A percentile compares a stretch with the other conserved stretches of the same genome.
Evolutionary conservation across 345 rosid genomes (phyloP).

Genomic region (Sisymbrium irio): DNA sequence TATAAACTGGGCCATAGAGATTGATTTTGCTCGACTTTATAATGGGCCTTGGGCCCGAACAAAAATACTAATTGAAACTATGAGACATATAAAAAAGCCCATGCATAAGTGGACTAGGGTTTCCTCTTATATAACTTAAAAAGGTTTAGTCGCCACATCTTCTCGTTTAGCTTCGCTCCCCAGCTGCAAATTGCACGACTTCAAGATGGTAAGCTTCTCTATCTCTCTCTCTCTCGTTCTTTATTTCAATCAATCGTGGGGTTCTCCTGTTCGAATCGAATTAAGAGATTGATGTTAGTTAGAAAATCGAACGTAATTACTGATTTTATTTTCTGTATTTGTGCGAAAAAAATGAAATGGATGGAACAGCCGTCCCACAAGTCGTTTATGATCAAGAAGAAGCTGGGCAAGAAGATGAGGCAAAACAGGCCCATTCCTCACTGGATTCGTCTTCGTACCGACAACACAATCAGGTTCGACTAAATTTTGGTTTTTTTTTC

Average conservation of each 20-base stretch:
- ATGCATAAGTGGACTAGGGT: neutral
- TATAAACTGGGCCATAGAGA: neutral
- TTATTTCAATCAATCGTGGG: neutral
- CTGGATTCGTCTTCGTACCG: slow-evolving; percentile 71
- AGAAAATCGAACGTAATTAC: neutral
- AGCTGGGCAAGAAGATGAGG: slow-evolving; percentile 72
- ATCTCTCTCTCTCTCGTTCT: neutral
- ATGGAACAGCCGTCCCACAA: slow-evolving; percentile 86
- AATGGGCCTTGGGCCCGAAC: slow-evolving; percentile 19
- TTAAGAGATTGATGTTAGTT: neutral
- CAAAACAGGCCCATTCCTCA: slow-evolving; percentile 77
- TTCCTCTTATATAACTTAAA: neutral
- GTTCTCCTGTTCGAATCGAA: neutral
- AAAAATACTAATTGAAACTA: neutral
- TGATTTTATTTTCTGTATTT: neutral
- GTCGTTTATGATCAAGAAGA: slow-evolving; percentile 72
- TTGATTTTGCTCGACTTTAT: neutral
- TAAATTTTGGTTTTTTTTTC: neutral
- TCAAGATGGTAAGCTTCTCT: slow-evolving; percentile 32
- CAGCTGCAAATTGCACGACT: slow-evolving; percentile 30
- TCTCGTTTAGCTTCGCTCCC: neutral
- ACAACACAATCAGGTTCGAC: slow-evolving; percentile 59
- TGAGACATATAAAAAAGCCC: slow-evolving; percentile 2
- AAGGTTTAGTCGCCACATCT: neutral
- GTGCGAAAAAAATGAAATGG: neutral